Conservation (phyloP, 2,329 filamentous ascomycete genomes). For the Talaromyces sp. region DNA sequence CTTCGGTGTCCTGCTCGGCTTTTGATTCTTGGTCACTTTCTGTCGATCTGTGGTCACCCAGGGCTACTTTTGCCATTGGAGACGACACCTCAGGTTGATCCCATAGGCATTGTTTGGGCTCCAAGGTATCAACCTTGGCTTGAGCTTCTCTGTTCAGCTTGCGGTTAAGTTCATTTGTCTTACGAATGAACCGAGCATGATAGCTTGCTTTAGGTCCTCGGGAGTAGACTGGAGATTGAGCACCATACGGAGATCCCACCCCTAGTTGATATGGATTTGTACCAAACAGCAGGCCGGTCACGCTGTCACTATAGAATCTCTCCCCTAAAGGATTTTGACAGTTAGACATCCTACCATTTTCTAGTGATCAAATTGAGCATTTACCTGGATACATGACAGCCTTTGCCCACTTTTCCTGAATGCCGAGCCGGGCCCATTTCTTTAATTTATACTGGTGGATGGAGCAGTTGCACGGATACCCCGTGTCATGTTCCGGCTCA, state of each 20-base stretch:
- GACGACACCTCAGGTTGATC: conserved; percentile 29
- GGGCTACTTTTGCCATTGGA: conserved; percentile 25
- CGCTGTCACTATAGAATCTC: conserved; percentile 12
- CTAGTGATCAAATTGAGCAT: conserved; percentile 30
- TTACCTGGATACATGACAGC: conserved; percentile 49
- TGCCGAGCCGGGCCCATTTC: conserved; percentile 36
- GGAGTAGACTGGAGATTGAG: conserved; percentile 21
- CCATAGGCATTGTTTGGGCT: conserved; percentile 41
- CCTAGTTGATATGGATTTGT: conserved; percentile 35
- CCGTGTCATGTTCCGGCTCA: conserved; percentile 46
- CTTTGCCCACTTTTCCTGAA: conserved; percentile 44
- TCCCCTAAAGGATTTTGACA: conserved; percentile 1
- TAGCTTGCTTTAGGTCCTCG: conserved; percentile 29
- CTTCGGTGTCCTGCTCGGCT: not conserved
- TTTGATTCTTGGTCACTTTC: not conserved
- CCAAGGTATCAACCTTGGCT: conserved; percentile 31
- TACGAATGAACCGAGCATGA: conserved; percentile 34
- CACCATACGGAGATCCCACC: conserved; percentile 37
- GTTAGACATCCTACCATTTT: not conserved
- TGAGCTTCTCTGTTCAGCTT: conserved; percentile 37
- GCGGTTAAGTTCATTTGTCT: conserved; percentile 38
- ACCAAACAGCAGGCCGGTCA: conserved; percentile 21
- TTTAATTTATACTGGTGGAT: conserved; percentile 40
- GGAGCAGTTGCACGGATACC: conserved; percentile 39
- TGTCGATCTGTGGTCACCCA: not conserved